Percentiles rank a stretch among this genome's conserved stretches.
phyloP scores from a whole-genome alignment of 192 early-diverging fungal genomes.

The Podila epigama region DNA sequence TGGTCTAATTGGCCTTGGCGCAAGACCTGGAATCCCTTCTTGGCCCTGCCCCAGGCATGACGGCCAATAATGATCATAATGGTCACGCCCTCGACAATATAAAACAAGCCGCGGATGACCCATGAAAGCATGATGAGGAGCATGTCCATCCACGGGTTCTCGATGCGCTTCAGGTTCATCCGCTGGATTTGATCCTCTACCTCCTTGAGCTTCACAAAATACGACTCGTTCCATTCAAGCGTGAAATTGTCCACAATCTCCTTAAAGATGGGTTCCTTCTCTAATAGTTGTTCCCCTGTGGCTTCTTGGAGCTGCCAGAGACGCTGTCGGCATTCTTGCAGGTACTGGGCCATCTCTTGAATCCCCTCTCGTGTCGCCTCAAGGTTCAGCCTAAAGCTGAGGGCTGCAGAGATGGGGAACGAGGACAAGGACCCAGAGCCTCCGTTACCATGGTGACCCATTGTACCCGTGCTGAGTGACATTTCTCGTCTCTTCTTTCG shows the following conservation, averaged over 20 bases:
- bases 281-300: conserved; percentile 12
- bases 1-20: no score
- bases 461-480: conserved; percentile 13
- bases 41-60: conserved; percentile 31
- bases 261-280: conserved; percentile 41
- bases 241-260: conserved; percentile 44
- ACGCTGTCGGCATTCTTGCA: conserved; percentile 34
- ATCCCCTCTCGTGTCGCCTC: conserved; percentile 28
- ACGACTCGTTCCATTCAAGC: conserved; percentile 46
- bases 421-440: conserved; percentile 22
- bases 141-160: conserved; percentile 51
- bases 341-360: conserved; percentile 25
- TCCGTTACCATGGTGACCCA: conserved; percentile 2
- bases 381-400: conserved; percentile 19
- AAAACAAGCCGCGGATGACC: conserved; percentile 43
- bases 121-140: conserved; percentile 47
- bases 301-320: conserved; percentile 21
- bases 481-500: conserved; percentile 21
- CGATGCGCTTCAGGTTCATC: conserved; percentile 47
- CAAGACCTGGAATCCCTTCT: conserved; percentile 29
- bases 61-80: conserved; percentile 43
- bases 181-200: conserved; percentile 46
- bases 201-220: conserved; percentile 41
- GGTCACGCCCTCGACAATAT: conserved; percentile 43
- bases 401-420: conserved; percentile 6